A percentile compares a stretch with the other conserved stretches of the same genome.
These are phyloP conservation scores for Pseudevernia furfuracea DNA, from an alignment of 495 filamentous ascomycete genomes.

Conservation along the genomic window DNA sequence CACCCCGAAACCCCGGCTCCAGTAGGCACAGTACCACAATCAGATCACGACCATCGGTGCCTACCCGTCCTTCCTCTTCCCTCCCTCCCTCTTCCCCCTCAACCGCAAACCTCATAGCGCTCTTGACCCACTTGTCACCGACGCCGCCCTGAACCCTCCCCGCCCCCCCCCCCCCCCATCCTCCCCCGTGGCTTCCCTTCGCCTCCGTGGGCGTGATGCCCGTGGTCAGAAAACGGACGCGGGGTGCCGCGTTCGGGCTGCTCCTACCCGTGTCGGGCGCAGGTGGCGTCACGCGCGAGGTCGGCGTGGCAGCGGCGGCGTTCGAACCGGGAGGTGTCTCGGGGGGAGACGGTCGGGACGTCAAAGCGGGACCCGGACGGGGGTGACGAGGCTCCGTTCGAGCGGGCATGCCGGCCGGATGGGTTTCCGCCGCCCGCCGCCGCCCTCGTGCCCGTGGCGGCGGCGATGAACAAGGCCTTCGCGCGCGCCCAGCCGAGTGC, in stretches of 20 bases:
- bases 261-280: background rate
- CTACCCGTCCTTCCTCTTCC: background rate
- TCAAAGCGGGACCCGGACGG: no score
- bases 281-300: background rate
- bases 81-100: background rate
- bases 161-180: background rate
- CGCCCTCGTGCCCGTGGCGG: no score
- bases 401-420: no score
- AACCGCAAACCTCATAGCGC: background rate
- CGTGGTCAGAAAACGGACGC: background rate
- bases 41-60: background rate
- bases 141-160: background rate
- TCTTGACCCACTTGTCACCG: background rate
- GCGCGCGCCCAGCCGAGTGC: no score
- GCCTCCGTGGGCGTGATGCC: background rate
- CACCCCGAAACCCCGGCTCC: background rate
- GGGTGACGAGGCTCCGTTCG: no score
- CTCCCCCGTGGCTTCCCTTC: background rate
- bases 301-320: background rate
- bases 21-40: background rate
- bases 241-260: background rate
- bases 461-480: no score
- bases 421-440: no score
- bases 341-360: no score
- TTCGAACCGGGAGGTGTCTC: no score